Evolutionary conservation across 768 basidiomycete genomes (phyloP).

Genomic region (Lactifluus pinguis): DNA sequence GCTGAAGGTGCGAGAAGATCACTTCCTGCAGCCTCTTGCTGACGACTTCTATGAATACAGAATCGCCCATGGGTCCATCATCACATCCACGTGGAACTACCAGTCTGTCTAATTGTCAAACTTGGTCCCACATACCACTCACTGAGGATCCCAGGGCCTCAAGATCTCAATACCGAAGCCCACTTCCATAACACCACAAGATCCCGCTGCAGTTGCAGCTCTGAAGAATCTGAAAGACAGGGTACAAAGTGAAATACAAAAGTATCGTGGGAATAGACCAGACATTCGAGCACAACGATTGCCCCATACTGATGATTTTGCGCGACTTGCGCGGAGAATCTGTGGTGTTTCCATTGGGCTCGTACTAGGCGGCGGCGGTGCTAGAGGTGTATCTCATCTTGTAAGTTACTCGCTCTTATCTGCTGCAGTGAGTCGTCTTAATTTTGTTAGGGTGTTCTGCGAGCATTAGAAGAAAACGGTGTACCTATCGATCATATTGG

Average conservation of each 20-base stretch:
- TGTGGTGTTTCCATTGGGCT: conserved; percentile 92
- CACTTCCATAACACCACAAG: conserved; percentile 45
- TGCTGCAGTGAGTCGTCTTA: conserved; percentile 19
- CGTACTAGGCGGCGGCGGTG: conserved; percentile 96
- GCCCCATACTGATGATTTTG: conserved; percentile 86
- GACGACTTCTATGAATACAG: conserved; percentile 32
- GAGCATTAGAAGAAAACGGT: conserved; percentile 83
- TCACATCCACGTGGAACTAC: conserved; percentile 90
- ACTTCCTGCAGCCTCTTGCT: not conserved
- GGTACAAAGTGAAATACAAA: conserved; percentile 83
- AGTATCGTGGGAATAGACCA: conserved; percentile 62
- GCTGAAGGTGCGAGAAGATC: conserved; percentile 57
- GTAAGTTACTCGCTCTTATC: conserved; percentile 34
- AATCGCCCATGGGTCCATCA: conserved; percentile 94
- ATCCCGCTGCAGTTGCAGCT: conserved; percentile 81
- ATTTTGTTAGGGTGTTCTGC: conserved; percentile 68
- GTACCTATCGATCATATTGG: conserved; percentile 93
- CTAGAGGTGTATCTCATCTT: conserved; percentile 74
- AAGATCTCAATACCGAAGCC: conserved; percentile 56
- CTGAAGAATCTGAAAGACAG: conserved; percentile 89
- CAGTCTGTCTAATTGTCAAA: conserved; percentile 35
- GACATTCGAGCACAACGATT: conserved; percentile 63
- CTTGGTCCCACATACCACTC: not conserved
- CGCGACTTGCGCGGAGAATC: conserved; percentile 79
- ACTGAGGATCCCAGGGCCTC: conserved; percentile 45